A percentile compares a stretch with the other conserved stretches of the same genome.
These are phyloP conservation scores for Cladosporium sp. DNA, from an alignment of 2,329 filamentous ascomycete species.

Conservation along the genomic window DNA sequence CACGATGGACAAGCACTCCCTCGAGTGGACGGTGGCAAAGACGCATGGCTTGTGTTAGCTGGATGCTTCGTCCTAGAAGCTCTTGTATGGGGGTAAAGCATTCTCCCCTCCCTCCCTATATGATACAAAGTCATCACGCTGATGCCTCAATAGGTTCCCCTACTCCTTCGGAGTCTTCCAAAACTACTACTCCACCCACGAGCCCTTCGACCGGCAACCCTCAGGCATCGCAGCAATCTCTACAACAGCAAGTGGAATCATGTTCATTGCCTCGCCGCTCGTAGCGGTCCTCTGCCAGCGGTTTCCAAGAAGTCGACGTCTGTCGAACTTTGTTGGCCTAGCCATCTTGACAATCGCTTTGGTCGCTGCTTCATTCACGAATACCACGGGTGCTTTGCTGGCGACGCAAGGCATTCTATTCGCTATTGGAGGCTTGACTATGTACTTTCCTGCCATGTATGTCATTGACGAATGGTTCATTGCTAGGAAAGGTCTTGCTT, in stretches of 20 bases:
- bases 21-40: slow-evolving; percentile 34
- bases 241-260: slow-evolving; percentile 41
- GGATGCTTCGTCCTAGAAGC: slow-evolving; percentile 35
- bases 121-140: not conserved
- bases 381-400: slow-evolving; percentile 33
- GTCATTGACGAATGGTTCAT: slow-evolving; percentile 54
- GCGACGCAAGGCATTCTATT: slow-evolving; percentile 39
- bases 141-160: slow-evolving; percentile 12
- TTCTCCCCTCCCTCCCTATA: too few species aligned
- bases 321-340: slow-evolving; percentile 34
- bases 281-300: slow-evolving; percentile 35
- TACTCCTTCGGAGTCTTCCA: slow-evolving; percentile 26
- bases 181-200: slow-evolving; percentile 21
- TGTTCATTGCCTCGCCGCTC: slow-evolving; percentile 44
- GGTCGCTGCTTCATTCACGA: slow-evolving; percentile 33
- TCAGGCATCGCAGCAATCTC: slow-evolving; percentile 42
- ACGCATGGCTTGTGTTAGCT: slow-evolving; percentile 44
- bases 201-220: slow-evolving; percentile 17
- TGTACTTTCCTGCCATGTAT: slow-evolving; percentile 47
- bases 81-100: slow-evolving; percentile 23
- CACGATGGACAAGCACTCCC: slow-evolving; percentile 23
- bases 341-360: slow-evolving; percentile 33
- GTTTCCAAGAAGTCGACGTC: slow-evolving; percentile 34
- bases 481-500: slow-evolving; percentile 47
- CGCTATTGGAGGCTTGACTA: slow-evolving; percentile 43